These are phyloP conservation scores for Ustilago nuda DNA, from an alignment of 1,284 basidiomycete species.

Conservation along the genomic window DNA sequence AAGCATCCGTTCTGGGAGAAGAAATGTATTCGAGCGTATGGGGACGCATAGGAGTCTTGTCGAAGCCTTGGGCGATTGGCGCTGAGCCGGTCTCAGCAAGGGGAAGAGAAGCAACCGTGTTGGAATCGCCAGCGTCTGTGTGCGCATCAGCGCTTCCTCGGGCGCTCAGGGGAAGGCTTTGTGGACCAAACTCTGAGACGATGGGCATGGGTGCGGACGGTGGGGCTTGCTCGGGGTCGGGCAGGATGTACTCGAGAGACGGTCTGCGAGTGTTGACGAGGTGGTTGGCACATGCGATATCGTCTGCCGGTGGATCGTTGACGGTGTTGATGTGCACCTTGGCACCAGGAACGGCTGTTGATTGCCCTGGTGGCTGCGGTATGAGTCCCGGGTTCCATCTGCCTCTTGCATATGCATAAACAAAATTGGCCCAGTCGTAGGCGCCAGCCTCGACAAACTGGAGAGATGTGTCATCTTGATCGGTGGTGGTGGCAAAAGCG, in stretches of 20 bases:
- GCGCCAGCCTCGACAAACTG: slow-evolving; percentile 35
- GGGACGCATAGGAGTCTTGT: slow-evolving; percentile 13
- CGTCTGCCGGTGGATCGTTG: slow-evolving; percentile 3
- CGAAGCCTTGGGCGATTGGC: neutral
- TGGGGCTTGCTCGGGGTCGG: neutral
- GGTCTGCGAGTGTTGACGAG: slow-evolving; percentile 24
- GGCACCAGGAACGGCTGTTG: slow-evolving; percentile 37
- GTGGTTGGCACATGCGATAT: neutral
- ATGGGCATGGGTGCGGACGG: slow-evolving; percentile 2
- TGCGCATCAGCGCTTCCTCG: slow-evolving; percentile 21
- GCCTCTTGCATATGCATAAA: slow-evolving; percentile 62
- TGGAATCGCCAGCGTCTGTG: slow-evolving; percentile 19
- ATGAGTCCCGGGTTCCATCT: slow-evolving; percentile 60
- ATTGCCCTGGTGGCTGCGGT: slow-evolving; percentile 59
- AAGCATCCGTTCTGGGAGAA: slow-evolving; percentile 11
- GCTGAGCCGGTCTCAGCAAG: neutral
- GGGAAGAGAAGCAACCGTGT: slow-evolving; percentile 21
- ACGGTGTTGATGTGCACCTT: slow-evolving; percentile 33
- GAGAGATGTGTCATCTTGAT: neutral
- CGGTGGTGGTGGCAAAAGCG: neutral
- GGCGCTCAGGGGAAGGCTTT: slow-evolving; percentile 36
- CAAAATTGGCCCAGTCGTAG: slow-evolving; percentile 67
- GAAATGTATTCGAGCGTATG: slow-evolving; percentile 16
- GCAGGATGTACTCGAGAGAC: slow-evolving; percentile 35
- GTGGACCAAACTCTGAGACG: slow-evolving; percentile 18